Base-by-base conservation (phyloP, 768 basidiomycete species). In the Leucosporidium scottii region DNA sequence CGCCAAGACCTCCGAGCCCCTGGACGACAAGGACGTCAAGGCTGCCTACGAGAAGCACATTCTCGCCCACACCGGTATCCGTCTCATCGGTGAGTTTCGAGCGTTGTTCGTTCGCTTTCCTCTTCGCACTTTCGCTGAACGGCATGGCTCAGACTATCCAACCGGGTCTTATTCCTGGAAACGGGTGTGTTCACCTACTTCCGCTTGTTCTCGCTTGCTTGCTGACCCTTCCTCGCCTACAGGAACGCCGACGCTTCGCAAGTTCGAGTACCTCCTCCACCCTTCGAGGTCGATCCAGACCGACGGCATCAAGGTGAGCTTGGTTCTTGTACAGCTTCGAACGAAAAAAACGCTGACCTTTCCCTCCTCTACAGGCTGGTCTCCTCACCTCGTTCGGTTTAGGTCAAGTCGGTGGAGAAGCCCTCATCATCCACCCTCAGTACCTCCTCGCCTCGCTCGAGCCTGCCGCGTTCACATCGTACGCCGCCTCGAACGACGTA, bases 1-100 rank as follows among this genome's bases (percentile, higher is more conserved):
- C 76, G 86, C 87, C 76, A 94, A 96, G 83, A 85, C 88, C 20
- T 84, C 82, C 54, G 93, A 98, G 71, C 92, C 96, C 10, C 88
- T 99, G 47, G 94, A 98, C 76, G 96, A 98, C 81, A 97, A 97
- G 81, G 96, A 99, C 72, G 88, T 98, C 70, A 87, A 88, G 68
- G 87, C 87, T 39, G 89, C 87, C 62, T 98, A 96, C 76, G 93
- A 99, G 82, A 89, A 91, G 79, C 92, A 97, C 9, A 91, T 98
- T 71, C 78, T 97, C 64, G 83, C 81, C 31, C 93, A 98, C 74
- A 86, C 91, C 21, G 96, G 96, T 76, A 88, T 98, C 74, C 88
- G 94, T 61, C 79, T 99, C 62, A 94, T 98, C 65, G 93, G 93
- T 94, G 75, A 76, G 86, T 73, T 18, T 44, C 2, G 2, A 3